Conservation (phyloP, 1,284 basidiomycete genomes). For the Stygiomarasmius scandens region DNA sequence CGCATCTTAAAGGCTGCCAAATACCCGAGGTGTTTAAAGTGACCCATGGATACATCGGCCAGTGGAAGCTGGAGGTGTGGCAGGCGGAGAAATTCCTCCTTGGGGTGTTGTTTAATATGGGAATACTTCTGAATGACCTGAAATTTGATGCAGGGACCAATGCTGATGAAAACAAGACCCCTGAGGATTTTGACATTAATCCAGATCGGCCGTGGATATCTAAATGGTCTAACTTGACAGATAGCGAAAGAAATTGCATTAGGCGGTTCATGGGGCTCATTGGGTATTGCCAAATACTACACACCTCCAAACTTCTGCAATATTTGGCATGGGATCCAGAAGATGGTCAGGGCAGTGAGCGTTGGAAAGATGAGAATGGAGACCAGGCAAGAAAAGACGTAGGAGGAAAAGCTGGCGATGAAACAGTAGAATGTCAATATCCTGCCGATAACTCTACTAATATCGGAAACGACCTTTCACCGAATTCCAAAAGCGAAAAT, state of each 20-base stretch:
- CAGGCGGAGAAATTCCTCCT: not conserved
- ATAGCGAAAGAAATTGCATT: not conserved
- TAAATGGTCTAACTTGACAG: not conserved
- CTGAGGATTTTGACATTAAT: not conserved
- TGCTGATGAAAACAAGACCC: not conserved
- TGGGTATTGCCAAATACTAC: not conserved
- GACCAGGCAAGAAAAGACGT: not conserved
- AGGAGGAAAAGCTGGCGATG: not conserved
- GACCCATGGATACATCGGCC: not conserved
- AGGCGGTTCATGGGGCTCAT: not conserved
- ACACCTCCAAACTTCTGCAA: not conserved
- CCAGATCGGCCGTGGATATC: not conserved
- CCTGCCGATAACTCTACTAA: not conserved
- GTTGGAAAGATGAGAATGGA: not conserved
- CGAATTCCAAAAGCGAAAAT: not conserved
- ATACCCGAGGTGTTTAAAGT: not conserved
- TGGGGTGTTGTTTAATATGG: not conserved
- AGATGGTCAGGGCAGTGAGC: not conserved
- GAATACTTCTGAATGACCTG: not conserved
- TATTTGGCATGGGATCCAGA: not conserved
- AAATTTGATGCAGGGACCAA: not conserved
- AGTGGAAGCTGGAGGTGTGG: not conserved
- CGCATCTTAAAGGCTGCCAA: not conserved
- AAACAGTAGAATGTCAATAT: too few relatives aligned
- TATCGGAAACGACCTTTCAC: not conserved